phyloP scores from a whole-genome alignment of 208 protist species.

The Leishmania arabica region DNA sequence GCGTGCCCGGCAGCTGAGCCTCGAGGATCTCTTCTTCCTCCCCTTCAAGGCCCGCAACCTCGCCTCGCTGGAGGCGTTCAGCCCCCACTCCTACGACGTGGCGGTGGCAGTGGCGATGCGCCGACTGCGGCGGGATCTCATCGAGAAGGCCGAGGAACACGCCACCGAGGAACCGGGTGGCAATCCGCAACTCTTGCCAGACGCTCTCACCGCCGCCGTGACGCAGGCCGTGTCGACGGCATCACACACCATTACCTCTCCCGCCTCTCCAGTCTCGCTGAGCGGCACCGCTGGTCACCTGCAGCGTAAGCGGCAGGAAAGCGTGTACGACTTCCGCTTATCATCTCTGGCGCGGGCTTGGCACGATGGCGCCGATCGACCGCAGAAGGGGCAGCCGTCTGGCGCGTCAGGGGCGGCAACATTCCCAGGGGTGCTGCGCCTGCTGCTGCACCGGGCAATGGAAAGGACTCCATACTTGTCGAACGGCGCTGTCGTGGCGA shows the following conservation, averaged over 20 bases:
- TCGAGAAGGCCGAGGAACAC: slow-evolving; percentile 13
- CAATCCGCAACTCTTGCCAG: not conserved
- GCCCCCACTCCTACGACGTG: slow-evolving; percentile 39
- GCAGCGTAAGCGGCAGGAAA: not conserved
- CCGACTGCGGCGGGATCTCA: slow-evolving; percentile 33
- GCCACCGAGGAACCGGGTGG: not conserved
- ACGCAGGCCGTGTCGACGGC: not conserved
- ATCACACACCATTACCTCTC: not conserved
- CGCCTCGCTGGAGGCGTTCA: slow-evolving; percentile 58
- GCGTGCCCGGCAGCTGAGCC: slow-evolving; percentile 36
- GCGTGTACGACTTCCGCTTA: slow-evolving; percentile 26
- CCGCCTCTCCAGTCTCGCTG: not conserved
- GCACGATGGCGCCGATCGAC: not conserved
- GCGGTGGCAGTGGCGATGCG: slow-evolving; percentile 58
- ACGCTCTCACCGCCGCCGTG: slow-evolving; percentile 7
- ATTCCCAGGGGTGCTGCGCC: slow-evolving; percentile 20
- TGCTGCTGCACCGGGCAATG: slow-evolving; percentile 30
- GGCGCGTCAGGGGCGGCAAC: not conserved
- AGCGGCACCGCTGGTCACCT: not conserved
- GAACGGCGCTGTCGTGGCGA: not conserved
- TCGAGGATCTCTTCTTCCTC: slow-evolving; percentile 74
- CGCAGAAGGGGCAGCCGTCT: not conserved
- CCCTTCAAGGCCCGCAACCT: slow-evolving; percentile 55
- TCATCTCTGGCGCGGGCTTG: slow-evolving; percentile 7
- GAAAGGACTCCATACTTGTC: slow-evolving; percentile 15